phyloP scores from a whole-genome alignment of 2,329 filamentous ascomycete genomes.

The Xenosphaeropsis pyriputrescens region DNA sequence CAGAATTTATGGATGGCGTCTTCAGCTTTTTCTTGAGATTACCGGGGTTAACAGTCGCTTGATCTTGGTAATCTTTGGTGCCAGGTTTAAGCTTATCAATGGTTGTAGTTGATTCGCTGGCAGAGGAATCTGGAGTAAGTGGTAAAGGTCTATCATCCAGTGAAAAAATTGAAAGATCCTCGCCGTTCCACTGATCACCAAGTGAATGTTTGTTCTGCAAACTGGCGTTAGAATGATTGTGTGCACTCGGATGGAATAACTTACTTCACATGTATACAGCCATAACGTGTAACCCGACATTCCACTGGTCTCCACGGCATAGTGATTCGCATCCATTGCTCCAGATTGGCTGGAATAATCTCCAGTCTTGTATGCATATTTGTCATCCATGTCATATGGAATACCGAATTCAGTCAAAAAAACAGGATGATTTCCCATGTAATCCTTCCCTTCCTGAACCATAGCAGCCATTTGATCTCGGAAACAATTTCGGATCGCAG shows the following conservation, averaged over 20 bases:
- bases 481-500: conserved; percentile 87
- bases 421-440: conserved; percentile 78
- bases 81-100: conserved; percentile 23
- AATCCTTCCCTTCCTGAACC: conserved; percentile 71
- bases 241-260: conserved; percentile 8
- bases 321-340: conserved; percentile 94
- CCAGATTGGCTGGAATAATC: conserved; percentile 87
- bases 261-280: conserved; percentile 64
- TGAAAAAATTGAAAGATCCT: conserved; percentile 86
- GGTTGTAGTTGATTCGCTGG: conserved; percentile 31
- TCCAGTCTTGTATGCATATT: conserved; percentile 87
- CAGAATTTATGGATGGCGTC: conserved; percentile 49
- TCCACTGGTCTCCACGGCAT: conserved; percentile 69
- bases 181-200: conserved; percentile 95
- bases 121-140: conserved; percentile 27
- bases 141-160: conserved; percentile 59
- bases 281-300: conserved; percentile 82
- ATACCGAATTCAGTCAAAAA: conserved; percentile 93
- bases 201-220: conserved; percentile 67
- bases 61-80: conserved; percentile 30
- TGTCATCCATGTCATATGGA: conserved; percentile 96
- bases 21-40: conserved; percentile 65
- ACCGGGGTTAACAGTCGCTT: conserved; percentile 49
- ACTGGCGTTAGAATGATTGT: conserved; percentile 7
- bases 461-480: conserved; percentile 75